These are phyloP conservation scores for Iris pallida DNA, from an alignment of 116 monocot genomes.

Conservation along the genomic window DNA sequence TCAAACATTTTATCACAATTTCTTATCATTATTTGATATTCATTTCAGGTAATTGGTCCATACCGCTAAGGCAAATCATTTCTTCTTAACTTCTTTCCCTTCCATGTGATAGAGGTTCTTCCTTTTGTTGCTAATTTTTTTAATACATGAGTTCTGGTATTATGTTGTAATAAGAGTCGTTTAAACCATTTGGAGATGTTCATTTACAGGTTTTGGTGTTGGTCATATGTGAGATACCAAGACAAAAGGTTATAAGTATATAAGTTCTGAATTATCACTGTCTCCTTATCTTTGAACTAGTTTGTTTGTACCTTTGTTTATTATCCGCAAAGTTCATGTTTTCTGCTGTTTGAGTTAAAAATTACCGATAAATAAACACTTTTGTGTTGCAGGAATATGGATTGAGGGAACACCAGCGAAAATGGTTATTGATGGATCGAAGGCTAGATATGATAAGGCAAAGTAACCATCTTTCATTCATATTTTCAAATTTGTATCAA, in stretches of 20 bases:
- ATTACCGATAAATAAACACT: slow-evolving; percentile 7
- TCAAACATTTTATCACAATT: too few relatives aligned
- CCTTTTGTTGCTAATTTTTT: slow-evolving; percentile 9
- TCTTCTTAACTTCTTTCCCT: slow-evolving; percentile 95
- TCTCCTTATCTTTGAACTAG: neutral
- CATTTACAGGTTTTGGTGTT: slow-evolving; percentile 93
- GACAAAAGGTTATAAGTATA: slow-evolving; percentile 78
- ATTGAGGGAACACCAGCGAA: slow-evolving; percentile 91
- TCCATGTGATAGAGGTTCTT: slow-evolving; percentile 91
- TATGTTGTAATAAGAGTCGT: neutral
- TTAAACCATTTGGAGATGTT: neutral
- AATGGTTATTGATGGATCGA: slow-evolving; percentile 73
- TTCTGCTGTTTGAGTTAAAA: neutral
- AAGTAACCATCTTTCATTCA: too few relatives aligned
- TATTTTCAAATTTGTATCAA: too few relatives aligned
- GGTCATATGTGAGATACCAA: slow-evolving; percentile 99
- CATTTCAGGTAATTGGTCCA: slow-evolving; percentile 88
- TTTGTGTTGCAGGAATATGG: slow-evolving; percentile 83
- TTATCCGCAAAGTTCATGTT: neutral
- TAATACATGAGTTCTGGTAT: neutral
- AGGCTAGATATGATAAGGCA: too few relatives aligned
- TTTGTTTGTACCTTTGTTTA: too few relatives aligned
- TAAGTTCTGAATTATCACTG: neutral
- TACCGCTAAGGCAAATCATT: slow-evolving; percentile 99
- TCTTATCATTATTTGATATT: neutral